Base-by-base conservation (phyloP, 192 early-diverging fungal genomes). In the Coemansia sp. region DNA sequence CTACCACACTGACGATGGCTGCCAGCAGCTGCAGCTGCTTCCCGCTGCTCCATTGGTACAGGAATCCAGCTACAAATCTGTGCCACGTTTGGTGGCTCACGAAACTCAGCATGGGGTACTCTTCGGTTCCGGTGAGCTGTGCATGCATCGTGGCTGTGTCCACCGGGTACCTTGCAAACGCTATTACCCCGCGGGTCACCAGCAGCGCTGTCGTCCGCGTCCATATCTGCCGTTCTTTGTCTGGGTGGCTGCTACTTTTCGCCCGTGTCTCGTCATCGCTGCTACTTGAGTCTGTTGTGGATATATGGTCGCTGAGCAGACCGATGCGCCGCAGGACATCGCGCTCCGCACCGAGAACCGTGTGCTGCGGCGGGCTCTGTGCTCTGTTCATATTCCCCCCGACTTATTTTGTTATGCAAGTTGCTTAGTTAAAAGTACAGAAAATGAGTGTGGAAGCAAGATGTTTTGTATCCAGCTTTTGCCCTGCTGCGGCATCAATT, bases 21-120 rank as follows among this genome's bases (percentile, higher is more conserved):
- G 64, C 61, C 5, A 63, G 45, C 4, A 45, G 57, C 12, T 46
- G 49, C 61, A 74, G 31, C 15, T 67, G 63, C n/a, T 58, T 55
- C 12, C 61, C 66, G 39, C 64, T 31, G 4, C 39, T 18, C 64
- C 77, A 68, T 43, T 70, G 55, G 64, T 58, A 73, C 67, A 60
- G 1, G 16, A 52, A 39, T 30, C 77, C 77, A 46, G 67, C 45
- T 15, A 61, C 58, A 35, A 56, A 31, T 3, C 58, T 39, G 12
- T 51, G 68, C 45, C 55, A 63, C 15, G 51, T 58, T 2, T 10
- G 20, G 34, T 52, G 16, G 48, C 7, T 4, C 34, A 35, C 37
- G 35, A 18, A 20, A 12, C 43, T 25, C 46, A n/a, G 16, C 37
- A 48, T 63, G 20, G 30, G 37, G 9, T 13, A 23, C 3, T 7